Conservation (phyloP, 129 eudicot genomes). For the Tagetes erecta region DNA sequence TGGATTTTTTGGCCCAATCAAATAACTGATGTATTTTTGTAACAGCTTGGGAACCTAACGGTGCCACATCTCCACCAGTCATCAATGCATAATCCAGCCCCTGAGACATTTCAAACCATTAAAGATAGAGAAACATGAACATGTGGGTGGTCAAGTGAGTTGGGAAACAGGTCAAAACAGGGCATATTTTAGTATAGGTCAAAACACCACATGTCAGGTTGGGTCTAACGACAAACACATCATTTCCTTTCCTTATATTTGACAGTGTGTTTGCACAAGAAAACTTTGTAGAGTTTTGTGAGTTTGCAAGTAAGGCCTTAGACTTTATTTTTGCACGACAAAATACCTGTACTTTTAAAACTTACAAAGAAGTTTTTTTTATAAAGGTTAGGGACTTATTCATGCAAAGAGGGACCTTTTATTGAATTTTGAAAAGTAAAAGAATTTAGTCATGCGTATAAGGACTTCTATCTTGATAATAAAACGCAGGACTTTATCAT, state of each 20-base stretch:
- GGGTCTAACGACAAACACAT: not conserved
- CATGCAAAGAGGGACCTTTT: not conserved
- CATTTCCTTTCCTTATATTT: not conserved
- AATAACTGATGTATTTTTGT: slow-evolving; percentile 95
- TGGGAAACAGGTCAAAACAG: slow-evolving; percentile 5
- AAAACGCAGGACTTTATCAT: not conserved
- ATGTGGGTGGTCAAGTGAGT: not conserved
- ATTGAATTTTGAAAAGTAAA: not conserved
- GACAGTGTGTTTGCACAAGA: not conserved
- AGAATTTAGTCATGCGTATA: not conserved
- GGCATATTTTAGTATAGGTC: not conserved
- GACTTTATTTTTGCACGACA: not conserved
- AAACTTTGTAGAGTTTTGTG: not conserved
- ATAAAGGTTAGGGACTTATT: not conserved
- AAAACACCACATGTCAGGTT: not conserved
- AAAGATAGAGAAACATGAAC: slow-evolving; percentile 6
- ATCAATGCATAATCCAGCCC: slow-evolving; percentile 99
- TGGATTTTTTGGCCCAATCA: slow-evolving; percentile 96
- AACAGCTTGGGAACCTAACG: slow-evolving; percentile 97
- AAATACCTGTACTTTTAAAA: not conserved
- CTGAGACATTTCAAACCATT: slow-evolving; percentile 38
- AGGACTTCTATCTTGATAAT: not conserved
- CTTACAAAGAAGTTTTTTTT: not conserved
- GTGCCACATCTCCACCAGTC: slow-evolving; percentile 99
- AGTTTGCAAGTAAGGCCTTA: not conserved